These are phyloP conservation scores for Colletotrichum cordylinicola DNA, from an alignment of 2,329 filamentous ascomycete genomes.

Conservation along the genomic window DNA sequence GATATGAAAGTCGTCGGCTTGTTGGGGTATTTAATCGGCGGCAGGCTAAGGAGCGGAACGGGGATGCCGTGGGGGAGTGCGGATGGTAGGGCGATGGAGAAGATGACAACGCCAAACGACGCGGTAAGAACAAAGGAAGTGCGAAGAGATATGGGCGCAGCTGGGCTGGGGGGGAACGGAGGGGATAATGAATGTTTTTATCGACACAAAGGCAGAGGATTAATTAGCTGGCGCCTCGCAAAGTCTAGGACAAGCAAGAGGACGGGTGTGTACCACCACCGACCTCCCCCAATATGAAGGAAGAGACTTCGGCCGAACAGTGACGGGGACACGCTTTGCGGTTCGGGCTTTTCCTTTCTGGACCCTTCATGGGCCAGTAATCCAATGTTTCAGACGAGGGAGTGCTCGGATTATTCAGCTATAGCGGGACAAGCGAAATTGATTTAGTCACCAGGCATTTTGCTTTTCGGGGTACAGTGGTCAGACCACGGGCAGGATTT, in stretches of 20 bases:
- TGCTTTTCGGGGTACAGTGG: neutral
- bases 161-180: neutral
- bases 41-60: neutral
- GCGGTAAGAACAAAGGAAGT: neutral
- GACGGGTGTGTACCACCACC: neutral
- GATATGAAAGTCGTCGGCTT: neutral
- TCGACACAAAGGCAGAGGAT: neutral
- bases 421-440: constrained; percentile 3
- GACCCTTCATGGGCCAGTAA: neutral
- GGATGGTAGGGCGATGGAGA: neutral
- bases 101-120: neutral
- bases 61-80: constrained; percentile 20
- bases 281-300: neutral
- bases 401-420: constrained; percentile 14
- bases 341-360: neutral
- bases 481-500: neutral
- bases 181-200: constrained; percentile 6
- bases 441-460: neutral
- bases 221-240: neutral
- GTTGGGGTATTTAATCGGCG: neutral
- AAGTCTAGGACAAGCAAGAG: neutral
- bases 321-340: neutral
- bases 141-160: neutral
- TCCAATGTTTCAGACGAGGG: constrained; percentile 19
- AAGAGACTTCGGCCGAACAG: neutral